Evolutionary conservation across 2,329 filamentous ascomycete species (phyloP).

Genomic region (Verticillium alfalfae): DNA sequence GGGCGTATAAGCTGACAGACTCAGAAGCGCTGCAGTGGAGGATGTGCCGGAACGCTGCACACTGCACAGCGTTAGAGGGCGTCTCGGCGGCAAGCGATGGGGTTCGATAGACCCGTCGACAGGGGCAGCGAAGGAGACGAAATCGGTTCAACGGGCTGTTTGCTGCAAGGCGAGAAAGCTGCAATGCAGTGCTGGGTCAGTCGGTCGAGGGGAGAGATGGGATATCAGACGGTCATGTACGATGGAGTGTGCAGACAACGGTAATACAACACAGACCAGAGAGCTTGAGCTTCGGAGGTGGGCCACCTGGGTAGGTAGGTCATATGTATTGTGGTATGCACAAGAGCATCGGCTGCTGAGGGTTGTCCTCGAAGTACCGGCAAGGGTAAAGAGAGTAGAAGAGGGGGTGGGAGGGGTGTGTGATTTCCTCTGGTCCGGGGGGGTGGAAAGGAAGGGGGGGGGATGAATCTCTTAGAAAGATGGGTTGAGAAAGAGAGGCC

Average conservation of each 20-base stretch:
- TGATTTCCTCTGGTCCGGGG: conserved; percentile 5
- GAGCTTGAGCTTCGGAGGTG: conserved; percentile 4
- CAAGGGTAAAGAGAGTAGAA: neutral
- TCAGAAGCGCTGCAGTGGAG: neutral
- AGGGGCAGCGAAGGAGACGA: neutral
- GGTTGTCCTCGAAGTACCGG: neutral
- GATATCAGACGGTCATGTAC: neutral
- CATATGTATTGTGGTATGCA: conserved; percentile 10
- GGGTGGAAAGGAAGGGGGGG: conserved; percentile 4
- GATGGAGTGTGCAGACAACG: conserved; percentile 7
- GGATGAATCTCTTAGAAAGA: conserved; percentile 9
- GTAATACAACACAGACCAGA: conserved; percentile 4
- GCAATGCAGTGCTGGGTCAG: conserved; percentile 11
- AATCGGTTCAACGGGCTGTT: neutral
- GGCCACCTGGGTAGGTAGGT: conserved; percentile 5
- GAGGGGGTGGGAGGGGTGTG: conserved; percentile 2
- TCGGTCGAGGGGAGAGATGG: neutral
- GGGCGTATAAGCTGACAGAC: neutral
- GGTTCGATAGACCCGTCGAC: neutral
- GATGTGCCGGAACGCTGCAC: neutral
- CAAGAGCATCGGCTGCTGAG: neutral
- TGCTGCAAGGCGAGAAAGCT: conserved; percentile 13
- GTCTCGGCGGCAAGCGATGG: neutral
- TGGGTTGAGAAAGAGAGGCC: conserved; percentile 4
- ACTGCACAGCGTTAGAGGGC: neutral